Evolutionary conservation across 805 yeast genomes (phyloP).

Genomic region (Yarrowia keelungensis): DNA sequence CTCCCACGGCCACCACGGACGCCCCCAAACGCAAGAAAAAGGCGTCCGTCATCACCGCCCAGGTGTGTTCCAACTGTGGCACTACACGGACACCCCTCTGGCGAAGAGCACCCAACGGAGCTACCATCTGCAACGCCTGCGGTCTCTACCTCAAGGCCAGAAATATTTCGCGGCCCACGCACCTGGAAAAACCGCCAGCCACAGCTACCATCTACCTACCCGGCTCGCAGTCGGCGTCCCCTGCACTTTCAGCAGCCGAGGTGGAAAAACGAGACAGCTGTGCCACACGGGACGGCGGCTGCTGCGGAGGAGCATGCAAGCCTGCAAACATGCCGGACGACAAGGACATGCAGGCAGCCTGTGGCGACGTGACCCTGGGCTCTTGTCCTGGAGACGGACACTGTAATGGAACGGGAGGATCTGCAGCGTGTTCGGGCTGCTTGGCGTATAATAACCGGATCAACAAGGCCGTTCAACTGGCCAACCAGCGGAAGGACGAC

Average conservation of each 20-base stretch:
- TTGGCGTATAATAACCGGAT: slow-evolving; percentile 79
- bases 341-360: slow-evolving; percentile 34
- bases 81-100: slow-evolving; percentile 92
- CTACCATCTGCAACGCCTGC: slow-evolving; percentile 95
- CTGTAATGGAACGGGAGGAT: slow-evolving; percentile 89
- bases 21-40: slow-evolving; percentile 23
- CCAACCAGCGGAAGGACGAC: slow-evolving; percentile 39
- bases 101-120: slow-evolving; percentile 92
- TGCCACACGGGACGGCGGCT: slow-evolving; percentile 24
- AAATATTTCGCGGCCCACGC: slow-evolving; percentile 68
- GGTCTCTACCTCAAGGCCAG: slow-evolving; percentile 76
- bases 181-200: slow-evolving; percentile 65
- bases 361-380: slow-evolving; percentile 35
- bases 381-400: slow-evolving; percentile 76
- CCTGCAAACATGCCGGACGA: slow-evolving; percentile 35
- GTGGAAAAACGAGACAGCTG: slow-evolving; percentile 26
- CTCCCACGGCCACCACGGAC: slow-evolving; percentile 16
- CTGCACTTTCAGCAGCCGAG: slow-evolving; percentile 20
- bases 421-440: slow-evolving; percentile 79
- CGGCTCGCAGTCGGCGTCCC: slow-evolving; percentile 42
- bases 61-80: slow-evolving; percentile 85
- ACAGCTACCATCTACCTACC: slow-evolving; percentile 54
- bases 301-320: slow-evolving; percentile 31
- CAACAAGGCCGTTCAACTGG: slow-evolving; percentile 42
- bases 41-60: slow-evolving; percentile 42